A percentile compares a stretch with the other conserved stretches of the same genome.
These are phyloP conservation scores for Macadamia integrifolia DNA, from an alignment of 164 flowering plant genomes.

Conservation along the genomic window DNA sequence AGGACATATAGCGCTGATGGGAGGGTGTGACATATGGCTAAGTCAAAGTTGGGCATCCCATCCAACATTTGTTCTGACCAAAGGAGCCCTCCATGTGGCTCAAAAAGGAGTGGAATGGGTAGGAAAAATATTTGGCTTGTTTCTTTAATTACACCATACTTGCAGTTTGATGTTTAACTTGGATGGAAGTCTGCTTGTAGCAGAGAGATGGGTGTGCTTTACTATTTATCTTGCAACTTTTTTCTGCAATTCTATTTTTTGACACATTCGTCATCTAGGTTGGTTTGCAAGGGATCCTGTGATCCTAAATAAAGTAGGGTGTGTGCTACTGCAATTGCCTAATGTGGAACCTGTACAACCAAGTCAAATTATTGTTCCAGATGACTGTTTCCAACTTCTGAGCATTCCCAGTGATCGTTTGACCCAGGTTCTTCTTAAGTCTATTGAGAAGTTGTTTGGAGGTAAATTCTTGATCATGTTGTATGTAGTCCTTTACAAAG, in stretches of 20 bases:
- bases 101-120: no score
- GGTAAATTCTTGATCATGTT: conserved; percentile 32
- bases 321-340: conserved; percentile 44
- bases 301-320: conserved; percentile 63
- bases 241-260: no score
- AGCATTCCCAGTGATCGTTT: conserved; percentile 45
- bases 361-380: conserved; percentile 53
- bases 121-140: no score
- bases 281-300: conserved; percentile 90
- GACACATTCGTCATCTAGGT: conserved; percentile 29
- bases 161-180: no score
- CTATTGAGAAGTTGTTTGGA: conserved; percentile 64
- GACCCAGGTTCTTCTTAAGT: conserved; percentile 31
- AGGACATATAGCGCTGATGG: no score
- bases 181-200: no score
- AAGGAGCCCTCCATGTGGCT: no score
- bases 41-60: no score
- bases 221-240: no score
- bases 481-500: not conserved
- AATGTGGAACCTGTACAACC: conserved; percentile 26
- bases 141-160: no score
- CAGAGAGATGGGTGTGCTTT: not conserved
- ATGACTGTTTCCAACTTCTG: conserved; percentile 76
- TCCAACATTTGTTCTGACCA: no score
- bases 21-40: no score